Base-by-base conservation (phyloP, 495 filamentous ascomycete genomes). In the Penicillium daleae region DNA sequence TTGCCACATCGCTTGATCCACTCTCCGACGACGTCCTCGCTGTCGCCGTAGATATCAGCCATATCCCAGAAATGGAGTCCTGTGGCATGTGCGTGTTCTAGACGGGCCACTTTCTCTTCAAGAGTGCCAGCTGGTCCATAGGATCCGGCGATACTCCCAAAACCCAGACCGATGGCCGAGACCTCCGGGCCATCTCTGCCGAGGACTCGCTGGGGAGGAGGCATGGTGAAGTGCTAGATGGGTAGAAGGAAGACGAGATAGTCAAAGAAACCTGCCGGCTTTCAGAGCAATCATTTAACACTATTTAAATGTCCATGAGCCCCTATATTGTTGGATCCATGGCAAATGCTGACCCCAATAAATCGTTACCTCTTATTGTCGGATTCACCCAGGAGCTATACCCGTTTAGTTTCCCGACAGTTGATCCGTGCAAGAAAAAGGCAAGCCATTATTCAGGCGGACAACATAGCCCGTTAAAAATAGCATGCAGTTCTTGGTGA, bases 11-110 rank as follows among this genome's bases (percentile, higher is more conserved):
- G 68, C 39, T 81, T 75, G 66, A 88, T 82, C 85, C 85, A 89
- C 67, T 82, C 78, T 0, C 81, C 84, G 13, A 87, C 72, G 0
- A 87, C 64, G 4, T 83, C 84, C 62, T 80, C 78, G 12, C 61
- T 74, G 54, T 80, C 76, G 12, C 9, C 42, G 40, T 78, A 80
- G 17, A 82, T 60, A 55, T 89, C 83, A 8, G 86, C 80, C 21
- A 75, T 78, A 62, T 89, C 87, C 87, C 87, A 89, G 61, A 83
- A 83, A 0, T 66, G 80, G n/a, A 74, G 69, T 0, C 87, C 87
- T 2, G 85, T 71, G 57, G 85, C 81, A 59, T 82, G 71, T 0
- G 80, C 81, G 13, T 74, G 71, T n/a, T 83, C 81, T 2, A 83
- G 71, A 1, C 82, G 57, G 29, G 6, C 56, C 1, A 72, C 39